A percentile compares a stretch with the other conserved stretches of the same genome.
Conservation (phyloP, 805 yeast genomes). For the Saccharomycopsis oosterbeekiorum region DNA sequence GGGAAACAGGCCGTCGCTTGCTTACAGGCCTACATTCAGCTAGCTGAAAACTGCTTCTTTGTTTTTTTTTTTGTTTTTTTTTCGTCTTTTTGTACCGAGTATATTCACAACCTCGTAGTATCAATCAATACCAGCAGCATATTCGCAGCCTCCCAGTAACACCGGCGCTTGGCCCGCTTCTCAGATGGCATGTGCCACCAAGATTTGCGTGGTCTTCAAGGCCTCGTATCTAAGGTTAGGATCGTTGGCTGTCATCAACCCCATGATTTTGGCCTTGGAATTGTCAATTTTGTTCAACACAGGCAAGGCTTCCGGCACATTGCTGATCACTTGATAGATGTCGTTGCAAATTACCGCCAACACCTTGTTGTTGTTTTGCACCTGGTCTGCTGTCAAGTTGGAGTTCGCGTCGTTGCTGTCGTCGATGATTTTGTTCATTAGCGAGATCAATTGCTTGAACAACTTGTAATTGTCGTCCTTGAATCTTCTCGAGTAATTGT, state of each 20-base stretch:
- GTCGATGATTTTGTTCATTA: slow-evolving; percentile 32
- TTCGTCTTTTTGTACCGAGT: too few species aligned
- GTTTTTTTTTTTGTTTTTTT: too few species aligned
- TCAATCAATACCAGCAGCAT: too few species aligned
- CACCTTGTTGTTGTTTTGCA: slow-evolving; percentile 26
- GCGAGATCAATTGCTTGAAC: slow-evolving; percentile 48
- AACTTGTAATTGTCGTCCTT: slow-evolving; percentile 69
- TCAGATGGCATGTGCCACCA: slow-evolving; percentile 61
- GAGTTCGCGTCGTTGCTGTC: slow-evolving; percentile 20
- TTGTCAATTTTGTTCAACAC: slow-evolving; percentile 41
- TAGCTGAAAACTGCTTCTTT: too few species aligned
- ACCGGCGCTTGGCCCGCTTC: neutral
- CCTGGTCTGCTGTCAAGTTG: slow-evolving; percentile 27
- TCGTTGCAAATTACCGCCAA: slow-evolving; percentile 62
- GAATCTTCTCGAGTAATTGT: slow-evolving; percentile 67
- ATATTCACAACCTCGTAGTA: too few species aligned
- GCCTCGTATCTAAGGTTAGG: slow-evolving; percentile 92
- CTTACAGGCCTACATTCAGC: too few species aligned
- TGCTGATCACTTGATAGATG: slow-evolving; percentile 48
- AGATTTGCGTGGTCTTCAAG: slow-evolving; percentile 84
- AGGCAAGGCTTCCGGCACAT: slow-evolving; percentile 51
- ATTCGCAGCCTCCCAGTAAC: too few species aligned
- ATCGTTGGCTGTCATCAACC: slow-evolving; percentile 66
- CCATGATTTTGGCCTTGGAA: slow-evolving; percentile 76
- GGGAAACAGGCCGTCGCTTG: too few species aligned